Evolutionary conservation across 2,329 filamentous ascomycete genomes (phyloP).

Genomic region (Sordariomycetes sp.): DNA sequence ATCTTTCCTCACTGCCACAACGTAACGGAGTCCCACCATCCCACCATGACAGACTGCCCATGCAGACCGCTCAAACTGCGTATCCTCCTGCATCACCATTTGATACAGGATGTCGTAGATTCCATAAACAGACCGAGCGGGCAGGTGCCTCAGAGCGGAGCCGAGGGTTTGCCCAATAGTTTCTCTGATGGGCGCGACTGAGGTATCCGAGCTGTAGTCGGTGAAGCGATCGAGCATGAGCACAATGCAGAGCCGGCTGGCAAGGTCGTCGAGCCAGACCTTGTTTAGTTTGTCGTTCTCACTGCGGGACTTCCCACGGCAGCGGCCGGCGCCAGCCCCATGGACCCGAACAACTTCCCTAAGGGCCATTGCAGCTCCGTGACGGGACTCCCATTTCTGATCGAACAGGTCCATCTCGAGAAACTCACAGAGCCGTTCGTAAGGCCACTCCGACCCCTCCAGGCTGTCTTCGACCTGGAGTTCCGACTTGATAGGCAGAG

Average conservation of each 20-base stretch:
- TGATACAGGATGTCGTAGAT: constrained; percentile 78
- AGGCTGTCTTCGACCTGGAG: constrained; percentile 68
- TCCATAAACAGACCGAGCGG: constrained; percentile 65
- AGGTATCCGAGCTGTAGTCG: constrained; percentile 95
- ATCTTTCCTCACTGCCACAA: constrained; percentile 91
- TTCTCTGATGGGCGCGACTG: constrained; percentile 90
- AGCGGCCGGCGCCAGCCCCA: constrained; percentile 74
- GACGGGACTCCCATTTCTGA: constrained; percentile 85
- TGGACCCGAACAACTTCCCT: constrained; percentile 89
- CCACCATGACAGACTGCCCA: constrained; percentile 97
- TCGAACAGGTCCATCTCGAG: constrained; percentile 92
- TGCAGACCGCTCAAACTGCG: constrained; percentile 60
- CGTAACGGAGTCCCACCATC: constrained; percentile 92
- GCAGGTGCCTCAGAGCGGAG: constrained; percentile 76
- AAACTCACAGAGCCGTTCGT: constrained; percentile 86
- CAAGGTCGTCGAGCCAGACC: constrained; percentile 84
- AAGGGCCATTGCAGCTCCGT: constrained; percentile 91
- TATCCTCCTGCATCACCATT: constrained; percentile 84
- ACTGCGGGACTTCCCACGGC: constrained; percentile 53
- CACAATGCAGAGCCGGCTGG: constrained; percentile 89
- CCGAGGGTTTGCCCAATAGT: constrained; percentile 91
- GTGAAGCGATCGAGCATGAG: constrained; percentile 97
- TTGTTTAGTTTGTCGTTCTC: constrained; percentile 76
- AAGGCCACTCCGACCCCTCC: constrained; percentile 83
- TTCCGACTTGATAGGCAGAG: constrained; percentile 73